Evolutionary conservation across 106 monocot genomes (phyloP).

Genomic region (Dactylorhiza incarnata): DNA sequence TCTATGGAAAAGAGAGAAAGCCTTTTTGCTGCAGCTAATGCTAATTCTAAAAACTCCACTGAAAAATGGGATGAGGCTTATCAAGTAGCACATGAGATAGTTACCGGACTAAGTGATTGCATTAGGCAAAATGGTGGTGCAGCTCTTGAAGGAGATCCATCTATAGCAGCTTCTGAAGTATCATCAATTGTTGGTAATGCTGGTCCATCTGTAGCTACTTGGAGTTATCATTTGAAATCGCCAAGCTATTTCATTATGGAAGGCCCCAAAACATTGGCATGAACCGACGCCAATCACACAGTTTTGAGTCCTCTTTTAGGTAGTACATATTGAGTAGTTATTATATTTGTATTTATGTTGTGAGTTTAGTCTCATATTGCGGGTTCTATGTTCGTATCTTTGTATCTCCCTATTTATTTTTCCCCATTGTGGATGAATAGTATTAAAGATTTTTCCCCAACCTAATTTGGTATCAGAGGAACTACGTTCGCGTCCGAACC

Average conservation of each 20-base stretch:
- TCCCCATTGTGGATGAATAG: too few relatives aligned
- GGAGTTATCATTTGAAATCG: background rate
- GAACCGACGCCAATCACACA: too few relatives aligned
- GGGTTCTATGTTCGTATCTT: too few relatives aligned
- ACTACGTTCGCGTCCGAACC: too few relatives aligned
- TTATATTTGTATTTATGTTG: too few relatives aligned
- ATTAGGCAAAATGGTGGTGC: constrained; percentile 70
- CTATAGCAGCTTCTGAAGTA: constrained; percentile 68
- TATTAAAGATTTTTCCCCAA: too few relatives aligned
- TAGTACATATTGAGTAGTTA: too few relatives aligned
- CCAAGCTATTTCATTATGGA: background rate
- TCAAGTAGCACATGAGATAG: constrained; percentile 76
- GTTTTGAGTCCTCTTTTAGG: too few relatives aligned
- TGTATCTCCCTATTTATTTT: too few relatives aligned
- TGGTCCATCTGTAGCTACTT: constrained; percentile 58
- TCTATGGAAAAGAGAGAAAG: constrained; percentile 74
- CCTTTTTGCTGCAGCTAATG: constrained; percentile 21
- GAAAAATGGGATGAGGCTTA: constrained; percentile 69
- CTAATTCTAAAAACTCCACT: constrained; percentile 22
- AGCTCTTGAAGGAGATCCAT: constrained; percentile 61
- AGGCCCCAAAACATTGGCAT: too few relatives aligned
- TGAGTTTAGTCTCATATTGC: too few relatives aligned
- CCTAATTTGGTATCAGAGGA: too few relatives aligned
- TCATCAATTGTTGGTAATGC: constrained; percentile 77
- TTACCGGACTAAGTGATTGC: constrained; percentile 50